A percentile compares a stretch with the other conserved stretches of the same genome.
These are phyloP conservation scores for Colletotrichum sp. DNA, from an alignment of 2,329 filamentous ascomycete genomes.

Conservation along the genomic window DNA sequence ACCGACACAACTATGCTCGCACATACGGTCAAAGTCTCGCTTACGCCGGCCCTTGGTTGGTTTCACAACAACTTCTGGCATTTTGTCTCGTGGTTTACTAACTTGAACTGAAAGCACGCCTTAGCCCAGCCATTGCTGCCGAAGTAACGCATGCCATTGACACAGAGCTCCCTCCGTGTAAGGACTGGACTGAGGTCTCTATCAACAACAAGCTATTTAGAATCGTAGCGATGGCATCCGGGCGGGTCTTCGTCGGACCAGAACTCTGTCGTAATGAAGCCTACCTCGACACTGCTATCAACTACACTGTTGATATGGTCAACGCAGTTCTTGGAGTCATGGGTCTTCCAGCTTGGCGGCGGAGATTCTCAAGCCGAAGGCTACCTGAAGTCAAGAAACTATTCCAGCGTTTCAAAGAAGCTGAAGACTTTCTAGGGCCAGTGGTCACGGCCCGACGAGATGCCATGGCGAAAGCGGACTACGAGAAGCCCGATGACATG, in stretches of 20 bases:
- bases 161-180: constrained; percentile 36
- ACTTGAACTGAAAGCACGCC: constrained; percentile 23
- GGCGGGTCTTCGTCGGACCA: constrained; percentile 51
- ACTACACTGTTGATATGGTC: constrained; percentile 51
- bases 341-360: constrained; percentile 32
- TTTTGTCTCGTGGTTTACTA: background rate
- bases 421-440: constrained; percentile 38
- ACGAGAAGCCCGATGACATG: constrained; percentile 48
- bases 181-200: constrained; percentile 45
- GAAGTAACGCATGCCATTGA: constrained; percentile 40
- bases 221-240: constrained; percentile 51
- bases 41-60: background rate
- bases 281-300: constrained; percentile 51
- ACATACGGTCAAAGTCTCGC: background rate
- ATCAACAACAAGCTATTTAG: constrained; percentile 45
- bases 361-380: constrained; percentile 34
- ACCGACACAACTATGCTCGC: background rate
- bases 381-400: constrained; percentile 40
- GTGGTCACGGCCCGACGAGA: constrained; percentile 35
- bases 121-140: constrained; percentile 42
- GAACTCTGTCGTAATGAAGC: constrained; percentile 48
- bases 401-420: constrained; percentile 32
- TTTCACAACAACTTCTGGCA: background rate
- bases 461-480: background rate
- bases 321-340: constrained; percentile 30